Evolutionary conservation across 768 basidiomycete species (phyloP).

Genomic region (Lyophyllum shimeji): DNA sequence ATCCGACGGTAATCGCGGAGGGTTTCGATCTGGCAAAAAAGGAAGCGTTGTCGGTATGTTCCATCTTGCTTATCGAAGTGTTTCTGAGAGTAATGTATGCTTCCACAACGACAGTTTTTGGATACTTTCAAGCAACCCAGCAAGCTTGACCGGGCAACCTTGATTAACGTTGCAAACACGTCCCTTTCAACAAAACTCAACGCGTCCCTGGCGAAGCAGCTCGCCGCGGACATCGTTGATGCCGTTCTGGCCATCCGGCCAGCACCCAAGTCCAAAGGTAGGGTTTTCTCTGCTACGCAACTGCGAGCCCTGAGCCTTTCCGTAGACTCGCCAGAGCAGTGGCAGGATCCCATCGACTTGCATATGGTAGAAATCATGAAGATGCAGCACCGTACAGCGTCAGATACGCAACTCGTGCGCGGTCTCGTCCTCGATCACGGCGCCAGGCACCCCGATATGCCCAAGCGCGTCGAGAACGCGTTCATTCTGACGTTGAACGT

Average conservation of each 20-base stretch:
- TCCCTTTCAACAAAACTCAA: slow-evolving; percentile 94
- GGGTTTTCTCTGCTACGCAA: slow-evolving; percentile 17
- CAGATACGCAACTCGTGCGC: slow-evolving; percentile 93
- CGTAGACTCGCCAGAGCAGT: slow-evolving; percentile 62
- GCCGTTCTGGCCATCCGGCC: slow-evolving; percentile 89
- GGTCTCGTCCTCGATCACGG: slow-evolving; percentile 98
- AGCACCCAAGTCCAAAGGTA: slow-evolving; percentile 60
- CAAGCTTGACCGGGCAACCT: slow-evolving; percentile 82
- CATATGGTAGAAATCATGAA: slow-evolving; percentile 99
- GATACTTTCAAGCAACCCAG: slow-evolving; percentile 82
- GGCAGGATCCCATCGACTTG: slow-evolving; percentile 90
- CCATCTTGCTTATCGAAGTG: slow-evolving; percentile 8
- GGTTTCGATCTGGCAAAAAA: slow-evolving; percentile 99
- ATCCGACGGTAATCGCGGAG: slow-evolving; percentile 92
- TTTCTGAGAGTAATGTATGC: neutral
- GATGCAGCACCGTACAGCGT: slow-evolving; percentile 99
- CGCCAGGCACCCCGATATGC: slow-evolving; percentile 98
- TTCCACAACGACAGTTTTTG: slow-evolving; percentile 65
- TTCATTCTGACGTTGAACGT: slow-evolving; percentile 95
- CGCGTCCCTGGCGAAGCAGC: slow-evolving; percentile 75
- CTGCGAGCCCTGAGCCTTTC: slow-evolving; percentile 14
- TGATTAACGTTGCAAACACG: slow-evolving; percentile 94
- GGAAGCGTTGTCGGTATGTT: slow-evolving; percentile 78
- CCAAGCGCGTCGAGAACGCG: slow-evolving; percentile 95
- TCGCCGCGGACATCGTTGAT: slow-evolving; percentile 93